phyloP scores from a whole-genome alignment of 257 asterid species.

The Verbascum thapsus region DNA sequence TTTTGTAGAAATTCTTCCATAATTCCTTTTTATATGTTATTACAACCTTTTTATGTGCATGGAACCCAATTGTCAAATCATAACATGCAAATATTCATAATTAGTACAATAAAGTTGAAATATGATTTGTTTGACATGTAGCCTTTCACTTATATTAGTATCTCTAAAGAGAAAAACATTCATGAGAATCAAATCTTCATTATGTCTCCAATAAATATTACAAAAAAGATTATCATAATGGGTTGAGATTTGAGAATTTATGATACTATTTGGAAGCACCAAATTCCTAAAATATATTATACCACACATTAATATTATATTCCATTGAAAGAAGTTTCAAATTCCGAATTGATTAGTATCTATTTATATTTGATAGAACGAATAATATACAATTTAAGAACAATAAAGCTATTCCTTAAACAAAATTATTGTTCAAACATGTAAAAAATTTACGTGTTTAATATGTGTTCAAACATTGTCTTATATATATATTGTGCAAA shows the following conservation, averaged over 20 bases:
- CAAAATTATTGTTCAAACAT: too few species aligned
- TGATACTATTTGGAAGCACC: constrained; percentile 20
- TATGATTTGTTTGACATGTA: constrained; percentile 26
- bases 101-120: neutral
- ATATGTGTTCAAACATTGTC: too few species aligned
- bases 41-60: neutral
- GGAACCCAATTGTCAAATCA: constrained; percentile 19
- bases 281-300: neutral
- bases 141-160: constrained; percentile 22
- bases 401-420: too few species aligned
- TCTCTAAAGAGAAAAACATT: constrained; percentile 33
- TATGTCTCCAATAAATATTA: constrained; percentile 32
- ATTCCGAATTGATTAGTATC: too few species aligned
- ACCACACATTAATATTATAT: too few species aligned
- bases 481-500: too few species aligned
- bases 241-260: constrained; percentile 20
- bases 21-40: constrained; percentile 1
- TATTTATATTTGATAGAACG: too few species aligned
- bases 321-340: too few species aligned
- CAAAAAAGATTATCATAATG: constrained; percentile 19
- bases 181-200: constrained; percentile 41
- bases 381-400: too few species aligned
- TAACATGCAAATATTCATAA: constrained; percentile 20
- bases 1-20: constrained; percentile 8
- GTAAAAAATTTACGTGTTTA: too few species aligned